Conservation (phyloP, 169 alveolate species). For the Plasmodium gallinaceum region DNA sequence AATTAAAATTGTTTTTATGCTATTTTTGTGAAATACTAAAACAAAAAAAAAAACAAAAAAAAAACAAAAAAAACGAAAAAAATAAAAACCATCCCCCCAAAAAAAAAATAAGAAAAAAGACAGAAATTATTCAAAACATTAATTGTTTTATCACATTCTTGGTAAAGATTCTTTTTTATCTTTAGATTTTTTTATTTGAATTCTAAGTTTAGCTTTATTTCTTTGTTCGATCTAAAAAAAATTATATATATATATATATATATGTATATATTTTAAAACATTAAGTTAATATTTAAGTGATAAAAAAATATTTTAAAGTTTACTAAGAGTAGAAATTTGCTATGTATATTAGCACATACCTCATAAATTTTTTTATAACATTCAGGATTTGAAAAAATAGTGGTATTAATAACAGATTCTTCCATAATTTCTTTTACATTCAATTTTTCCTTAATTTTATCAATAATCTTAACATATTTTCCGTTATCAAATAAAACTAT, state of each 20-base stretch:
- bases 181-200: background rate
- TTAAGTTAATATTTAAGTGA: background rate
- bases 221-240: background rate
- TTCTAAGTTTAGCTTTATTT: background rate
- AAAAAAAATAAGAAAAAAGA: background rate
- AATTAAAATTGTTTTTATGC: too few species aligned
- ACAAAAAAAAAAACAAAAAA: background rate
- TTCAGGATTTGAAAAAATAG: slow-evolving; percentile 58
- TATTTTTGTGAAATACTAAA: background rate
- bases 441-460: slow-evolving; percentile 13
- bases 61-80: background rate
- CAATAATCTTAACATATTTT: slow-evolving; percentile 26
- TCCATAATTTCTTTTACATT: slow-evolving; percentile 23
- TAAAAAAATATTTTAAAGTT: too few species aligned
- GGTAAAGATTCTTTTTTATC: background rate
- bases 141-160: too few species aligned
- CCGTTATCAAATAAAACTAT: slow-evolving; percentile 44
- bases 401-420: slow-evolving; percentile 26
- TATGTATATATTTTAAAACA: background rate
- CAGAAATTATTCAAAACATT: background rate
- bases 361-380: slow-evolving; percentile 44
- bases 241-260: background rate
- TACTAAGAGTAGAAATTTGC: background rate
- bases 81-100: too few species aligned
- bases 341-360: slow-evolving; percentile 6